These are phyloP conservation scores for Podospora pseudoanserina DNA, from an alignment of 495 filamentous ascomycete genomes.

Conservation along the genomic window DNA sequence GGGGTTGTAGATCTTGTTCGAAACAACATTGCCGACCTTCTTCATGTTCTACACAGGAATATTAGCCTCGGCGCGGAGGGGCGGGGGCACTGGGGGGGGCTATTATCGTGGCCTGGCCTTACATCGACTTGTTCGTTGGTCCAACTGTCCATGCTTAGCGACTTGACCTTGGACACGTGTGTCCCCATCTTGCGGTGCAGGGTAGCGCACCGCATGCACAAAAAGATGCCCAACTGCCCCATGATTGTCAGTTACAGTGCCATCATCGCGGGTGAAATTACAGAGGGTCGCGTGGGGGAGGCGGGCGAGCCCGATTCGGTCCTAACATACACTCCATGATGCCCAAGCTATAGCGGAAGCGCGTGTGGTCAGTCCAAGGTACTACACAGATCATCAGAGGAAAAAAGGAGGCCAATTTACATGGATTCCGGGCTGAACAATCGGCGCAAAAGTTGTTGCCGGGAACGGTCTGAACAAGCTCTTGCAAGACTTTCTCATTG, in stretches of 20 bases:
- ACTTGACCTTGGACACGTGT: conserved; percentile 97
- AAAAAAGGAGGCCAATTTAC: conserved; percentile 49
- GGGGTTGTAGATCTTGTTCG: conserved; percentile 86
- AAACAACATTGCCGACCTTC: conserved; percentile 76
- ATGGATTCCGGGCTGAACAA: conserved; percentile 87
- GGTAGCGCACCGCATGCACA: conserved; percentile 95
- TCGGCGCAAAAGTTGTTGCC: conserved; percentile 96
- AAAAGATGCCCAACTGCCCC: conserved; percentile 81
- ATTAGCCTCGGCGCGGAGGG: conserved; percentile 22
- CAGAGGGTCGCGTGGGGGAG: background rate
- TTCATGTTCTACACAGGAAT: conserved; percentile 70
- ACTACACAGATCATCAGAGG: conserved; percentile 5
- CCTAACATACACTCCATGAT: conserved; percentile 86
- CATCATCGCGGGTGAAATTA: background rate
- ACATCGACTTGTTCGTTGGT: conserved; percentile 93
- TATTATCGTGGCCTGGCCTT: conserved; percentile 32
- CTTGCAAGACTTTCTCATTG: conserved; percentile 88
- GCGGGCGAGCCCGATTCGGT: background rate
- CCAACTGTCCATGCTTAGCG: conserved; percentile 96
- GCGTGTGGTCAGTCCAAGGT: conserved; percentile 20
- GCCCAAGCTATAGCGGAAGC: conserved; percentile 73
- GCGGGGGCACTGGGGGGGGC: background rate
- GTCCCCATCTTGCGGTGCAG: conserved; percentile 96
- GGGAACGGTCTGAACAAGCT: conserved; percentile 78
- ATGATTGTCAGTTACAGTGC: conserved; percentile 19